Evolutionary conservation across 257 asterid genomes (phyloP), one percentile per base, ranked within the genome.

Genomic region (Przewalskia tangutica): DNA sequence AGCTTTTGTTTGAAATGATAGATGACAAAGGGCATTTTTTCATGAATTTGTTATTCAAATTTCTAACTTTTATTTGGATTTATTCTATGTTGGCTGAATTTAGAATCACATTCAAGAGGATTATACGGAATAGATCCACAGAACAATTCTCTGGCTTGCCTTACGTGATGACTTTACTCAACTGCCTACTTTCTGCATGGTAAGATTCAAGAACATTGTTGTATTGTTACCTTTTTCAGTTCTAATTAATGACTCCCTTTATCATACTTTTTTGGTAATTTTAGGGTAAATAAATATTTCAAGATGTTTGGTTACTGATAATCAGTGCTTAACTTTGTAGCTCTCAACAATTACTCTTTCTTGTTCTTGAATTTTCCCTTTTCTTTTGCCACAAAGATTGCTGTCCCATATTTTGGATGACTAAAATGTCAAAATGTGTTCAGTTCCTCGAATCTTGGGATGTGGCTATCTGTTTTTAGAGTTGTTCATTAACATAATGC

Each of bases 91-190:
- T 38, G 48, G 10, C 51, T 48, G 44, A 73, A 84, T 71, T 55
- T 82, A 95, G 98, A 90, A 88, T 92, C 32, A 95, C 98, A 65
- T 93, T 93, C 93, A 90, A 84, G 87, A 91, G 97, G 86, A 89
- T 93, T 65, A 65, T 92, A 14, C 81, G 23, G 88, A 89, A 87
- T 0, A 86, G 82, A 83, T 89, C 93, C 2, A 90, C 95, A 1
- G 97, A 93, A 85, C 91, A 92, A 77, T 95, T 95, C 77, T 95
- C 98, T 18, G 98, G 97, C 40, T 79, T 93, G 17, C 98, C 98
- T 18, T 95, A 95, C 71, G 89, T 86, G 68, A 92, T 95, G 98
- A 90, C 98, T 68, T 67, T 92, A 86, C 95, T 91, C 89, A 95
- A 93, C 87, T 93, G 98, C 92, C 87, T 95, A 87, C 93, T 95